phyloP scores from a whole-genome alignment of 129 eudicot species.

The Chrysanthemum seticuspe region DNA sequence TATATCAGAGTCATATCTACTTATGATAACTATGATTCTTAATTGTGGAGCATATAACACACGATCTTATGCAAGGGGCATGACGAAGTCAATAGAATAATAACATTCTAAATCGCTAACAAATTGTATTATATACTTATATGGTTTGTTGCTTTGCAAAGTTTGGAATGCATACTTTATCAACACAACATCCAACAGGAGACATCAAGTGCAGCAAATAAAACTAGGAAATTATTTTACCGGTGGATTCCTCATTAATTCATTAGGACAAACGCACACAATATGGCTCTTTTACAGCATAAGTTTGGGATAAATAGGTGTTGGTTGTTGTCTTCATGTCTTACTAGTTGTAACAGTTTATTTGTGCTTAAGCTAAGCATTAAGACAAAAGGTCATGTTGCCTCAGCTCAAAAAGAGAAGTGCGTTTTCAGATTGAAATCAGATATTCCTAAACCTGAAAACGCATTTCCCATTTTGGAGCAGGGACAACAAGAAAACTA shows the following conservation, averaged over 20 bases:
- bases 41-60: too few species aligned
- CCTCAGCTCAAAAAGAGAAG: too few species aligned
- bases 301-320: too few species aligned
- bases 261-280: background rate
- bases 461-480: background rate
- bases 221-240: background rate
- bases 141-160: slow-evolving; percentile 4
- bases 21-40: too few species aligned
- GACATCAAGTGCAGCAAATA: background rate
- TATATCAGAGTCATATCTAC: background rate
- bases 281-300: background rate
- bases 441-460: background rate
- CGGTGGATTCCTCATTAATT: background rate
- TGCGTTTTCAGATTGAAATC: background rate
- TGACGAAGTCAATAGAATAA: too few species aligned
- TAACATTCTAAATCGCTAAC: too few species aligned
- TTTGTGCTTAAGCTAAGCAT: too few species aligned
- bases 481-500: background rate
- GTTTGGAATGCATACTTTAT: background rate
- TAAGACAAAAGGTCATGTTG: too few species aligned
- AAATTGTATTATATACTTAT: background rate
- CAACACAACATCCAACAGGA: slow-evolving; percentile 1
- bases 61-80: too few species aligned
- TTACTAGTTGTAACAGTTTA: too few species aligned
- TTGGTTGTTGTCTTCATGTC: too few species aligned